phyloP scores from a whole-genome alignment of 306 rosid species.

The Rosa rugosa region DNA sequence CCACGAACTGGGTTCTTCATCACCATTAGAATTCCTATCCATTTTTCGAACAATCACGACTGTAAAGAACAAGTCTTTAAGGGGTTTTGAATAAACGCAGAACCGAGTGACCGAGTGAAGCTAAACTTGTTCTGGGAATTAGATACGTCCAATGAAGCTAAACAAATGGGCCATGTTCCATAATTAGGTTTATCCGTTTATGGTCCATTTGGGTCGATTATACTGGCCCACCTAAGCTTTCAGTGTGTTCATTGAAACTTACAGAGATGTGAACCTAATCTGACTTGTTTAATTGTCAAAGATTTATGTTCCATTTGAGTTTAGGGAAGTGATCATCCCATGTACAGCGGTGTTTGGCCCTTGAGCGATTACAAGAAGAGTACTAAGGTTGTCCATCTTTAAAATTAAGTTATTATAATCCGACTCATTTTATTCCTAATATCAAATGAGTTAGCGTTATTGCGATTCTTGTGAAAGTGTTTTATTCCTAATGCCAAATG shows the following conservation, averaged over 20 bases:
- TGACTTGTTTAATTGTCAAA: too few species aligned
- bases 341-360: too few species aligned
- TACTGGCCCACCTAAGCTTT: neutral
- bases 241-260: too few species aligned
- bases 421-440: too few species aligned
- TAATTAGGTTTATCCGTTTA: neutral
- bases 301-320: too few species aligned
- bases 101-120: neutral
- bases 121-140: neutral
- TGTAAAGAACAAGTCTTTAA: neutral
- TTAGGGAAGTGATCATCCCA: too few species aligned
- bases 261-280: too few species aligned
- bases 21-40: constrained; percentile 54
- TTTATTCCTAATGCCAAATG: too few species aligned
- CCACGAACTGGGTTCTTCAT: constrained; percentile 69
- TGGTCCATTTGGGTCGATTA: neutral
- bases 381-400: too few species aligned
- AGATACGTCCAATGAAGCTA: neutral
- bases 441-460: neutral
- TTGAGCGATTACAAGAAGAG: too few species aligned
- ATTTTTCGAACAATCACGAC: constrained; percentile 23
- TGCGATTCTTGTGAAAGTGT: neutral
- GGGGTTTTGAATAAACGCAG: neutral
- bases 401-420: neutral
- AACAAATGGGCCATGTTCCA: neutral